Percentiles rank a stretch among this genome's conserved stretches.
Evolutionary conservation across 148 eudicot genomes (phyloP).

Genomic region (Cornus florida): DNA sequence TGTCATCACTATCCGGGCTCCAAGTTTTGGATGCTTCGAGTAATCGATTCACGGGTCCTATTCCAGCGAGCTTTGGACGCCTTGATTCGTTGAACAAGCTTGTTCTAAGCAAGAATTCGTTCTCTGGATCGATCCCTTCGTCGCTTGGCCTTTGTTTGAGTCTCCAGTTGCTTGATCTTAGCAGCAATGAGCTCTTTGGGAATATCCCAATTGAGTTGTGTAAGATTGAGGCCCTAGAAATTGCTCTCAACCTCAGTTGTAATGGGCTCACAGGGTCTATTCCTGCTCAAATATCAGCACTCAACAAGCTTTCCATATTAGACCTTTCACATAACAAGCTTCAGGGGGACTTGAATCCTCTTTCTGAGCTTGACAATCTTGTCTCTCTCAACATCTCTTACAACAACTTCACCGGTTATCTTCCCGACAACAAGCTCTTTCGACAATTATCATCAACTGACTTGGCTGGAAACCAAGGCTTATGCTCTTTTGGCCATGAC

Average conservation of each 20-base stretch:
- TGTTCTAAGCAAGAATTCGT: conserved; percentile 44
- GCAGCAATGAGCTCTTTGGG: conserved; percentile 60
- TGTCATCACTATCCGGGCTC: conserved; percentile 57
- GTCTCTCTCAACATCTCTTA: conserved; percentile 73
- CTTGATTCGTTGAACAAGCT: conserved; percentile 61
- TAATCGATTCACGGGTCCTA: conserved; percentile 52
- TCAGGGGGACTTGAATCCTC: conserved; percentile 52
- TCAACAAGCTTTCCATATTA: conserved; percentile 59
- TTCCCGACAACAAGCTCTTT: conserved; percentile 77
- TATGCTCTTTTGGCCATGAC: conserved; percentile 48
- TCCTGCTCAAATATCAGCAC: conserved; percentile 57
- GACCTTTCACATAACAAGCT: conserved; percentile 77
- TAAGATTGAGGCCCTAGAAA: conserved; percentile 63
- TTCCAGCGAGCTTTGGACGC: conserved; percentile 66
- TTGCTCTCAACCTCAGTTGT: conserved; percentile 69
- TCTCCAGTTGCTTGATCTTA: conserved; percentile 79
- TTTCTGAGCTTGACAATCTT: conserved; percentile 51
- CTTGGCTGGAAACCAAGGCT: conserved; percentile 57
- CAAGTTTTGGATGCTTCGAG: conserved; percentile 68
- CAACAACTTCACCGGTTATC: conserved; percentile 71
- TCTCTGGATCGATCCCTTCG: conserved; percentile 64
- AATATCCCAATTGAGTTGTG: conserved; percentile 54
- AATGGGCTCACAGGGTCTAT: conserved; percentile 57
- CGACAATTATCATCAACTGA: conserved; percentile 54
- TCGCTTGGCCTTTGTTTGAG: conserved; percentile 59